These are phyloP conservation scores for Chaetoscypha palmicola DNA, from an alignment of 2,329 filamentous ascomycete genomes.

Conservation along the genomic window DNA sequence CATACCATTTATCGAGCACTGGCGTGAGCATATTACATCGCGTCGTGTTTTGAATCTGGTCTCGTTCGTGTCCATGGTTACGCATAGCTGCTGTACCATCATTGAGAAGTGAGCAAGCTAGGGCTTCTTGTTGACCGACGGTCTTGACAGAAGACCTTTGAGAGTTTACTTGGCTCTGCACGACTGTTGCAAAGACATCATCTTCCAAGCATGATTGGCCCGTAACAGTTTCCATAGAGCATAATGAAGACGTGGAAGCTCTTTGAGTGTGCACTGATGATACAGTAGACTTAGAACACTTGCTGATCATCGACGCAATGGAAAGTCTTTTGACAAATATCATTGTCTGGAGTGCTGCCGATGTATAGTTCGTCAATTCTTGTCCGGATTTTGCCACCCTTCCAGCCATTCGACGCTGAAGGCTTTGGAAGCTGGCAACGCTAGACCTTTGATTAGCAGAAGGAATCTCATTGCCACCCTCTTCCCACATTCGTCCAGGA, in stretches of 20 bases:
- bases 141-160: no score
- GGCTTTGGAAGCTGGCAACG: constrained; percentile 2
- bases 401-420: constrained; percentile 2
- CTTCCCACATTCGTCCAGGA: not conserved
- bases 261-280: not conserved
- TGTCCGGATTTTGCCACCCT: constrained; percentile 1
- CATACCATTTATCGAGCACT: no score
- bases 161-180: no score
- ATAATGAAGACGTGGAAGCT: not conserved
- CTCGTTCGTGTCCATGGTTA: no score
- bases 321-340: constrained; percentile 1
- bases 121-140: no score
- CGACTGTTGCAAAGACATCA: no score
- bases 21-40: no score
- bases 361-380: not conserved
- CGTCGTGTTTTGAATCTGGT: no score
- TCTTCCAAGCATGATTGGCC: no score
- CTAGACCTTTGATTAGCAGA: not conserved
- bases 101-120: no score
- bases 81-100: no score
- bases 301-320: not conserved
- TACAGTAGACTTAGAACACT: not conserved
- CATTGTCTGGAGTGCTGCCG: not conserved
- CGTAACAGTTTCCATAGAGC: constrained; percentile 1
- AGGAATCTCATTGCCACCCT: not conserved